Evolutionary conservation across 495 filamentous ascomycete genomes (phyloP).

Genomic region (Penicillium flavigenum): DNA sequence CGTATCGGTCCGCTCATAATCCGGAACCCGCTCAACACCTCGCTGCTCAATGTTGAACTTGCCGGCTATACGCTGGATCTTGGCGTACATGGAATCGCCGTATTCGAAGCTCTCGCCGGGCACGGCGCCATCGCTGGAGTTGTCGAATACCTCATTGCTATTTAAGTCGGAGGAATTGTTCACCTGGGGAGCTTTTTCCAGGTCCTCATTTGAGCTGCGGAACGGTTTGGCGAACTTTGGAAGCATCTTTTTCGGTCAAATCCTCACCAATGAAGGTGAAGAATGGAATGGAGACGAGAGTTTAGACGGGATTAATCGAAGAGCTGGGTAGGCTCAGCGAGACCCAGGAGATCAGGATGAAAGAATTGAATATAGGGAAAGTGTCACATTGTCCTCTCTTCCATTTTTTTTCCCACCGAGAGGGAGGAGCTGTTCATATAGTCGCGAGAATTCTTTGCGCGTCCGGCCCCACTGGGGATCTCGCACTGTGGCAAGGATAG

Average conservation of each 20-base stretch:
- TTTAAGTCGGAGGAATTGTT: conserved; percentile 36
- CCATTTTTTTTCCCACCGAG: conserved; percentile 28
- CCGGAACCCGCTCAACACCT: conserved; percentile 79
- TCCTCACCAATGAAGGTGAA: conserved; percentile 13
- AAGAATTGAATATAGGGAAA: conserved; percentile 2
- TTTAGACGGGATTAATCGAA: conserved; percentile 11
- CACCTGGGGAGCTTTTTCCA: conserved; percentile 44
- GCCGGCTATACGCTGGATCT: conserved; percentile 66
- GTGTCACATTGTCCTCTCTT: conserved; percentile 32
- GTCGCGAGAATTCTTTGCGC: conserved; percentile 24
- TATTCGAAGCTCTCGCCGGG: conserved; percentile 60
- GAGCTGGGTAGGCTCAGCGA: conserved; percentile 24
- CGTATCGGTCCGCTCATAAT: conserved; percentile 67
- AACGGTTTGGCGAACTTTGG: conserved; percentile 27
- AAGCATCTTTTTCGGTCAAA: conserved; percentile 13
- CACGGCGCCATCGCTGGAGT: conserved; percentile 55
- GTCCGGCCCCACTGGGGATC: conserved; percentile 17
- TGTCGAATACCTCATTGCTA: conserved; percentile 31
- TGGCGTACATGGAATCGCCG: conserved; percentile 62
- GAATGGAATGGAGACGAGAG: neutral
- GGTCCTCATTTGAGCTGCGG: conserved; percentile 29
- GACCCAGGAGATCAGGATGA: conserved; percentile 24
- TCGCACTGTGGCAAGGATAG: conserved; percentile 20
- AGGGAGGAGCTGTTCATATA: conserved; percentile 25
- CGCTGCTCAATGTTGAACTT: conserved; percentile 72